Conservation (phyloP, 257 asterid genomes). For the Eucommia ulmoides region DNA sequence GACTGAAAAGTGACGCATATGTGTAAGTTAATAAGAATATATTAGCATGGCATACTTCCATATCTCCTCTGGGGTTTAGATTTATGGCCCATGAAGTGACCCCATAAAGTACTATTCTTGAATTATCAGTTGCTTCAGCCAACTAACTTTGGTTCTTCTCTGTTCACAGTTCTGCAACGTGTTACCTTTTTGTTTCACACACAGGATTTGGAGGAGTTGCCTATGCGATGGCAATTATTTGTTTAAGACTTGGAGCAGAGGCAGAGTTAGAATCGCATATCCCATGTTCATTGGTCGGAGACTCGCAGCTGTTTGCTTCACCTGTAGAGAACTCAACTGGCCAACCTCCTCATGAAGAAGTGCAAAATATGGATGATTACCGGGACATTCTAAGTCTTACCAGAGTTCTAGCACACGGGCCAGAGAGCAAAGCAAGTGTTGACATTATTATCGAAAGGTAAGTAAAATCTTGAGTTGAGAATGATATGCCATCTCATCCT, state of each 20-base stretch:
- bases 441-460: constrained; percentile 73
- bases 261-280: constrained; percentile 25
- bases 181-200: constrained; percentile 94
- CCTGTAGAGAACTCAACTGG: constrained; percentile 15
- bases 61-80: too few species aligned
- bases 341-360: constrained; percentile 47
- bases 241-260: constrained; percentile 72
- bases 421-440: constrained; percentile 90
- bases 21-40: too few species aligned
- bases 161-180: constrained; percentile 68
- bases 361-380: constrained; percentile 68
- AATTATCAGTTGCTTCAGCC: too few species aligned
- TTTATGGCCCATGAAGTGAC: too few species aligned
- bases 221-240: constrained; percentile 91
- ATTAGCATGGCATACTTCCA: too few species aligned
- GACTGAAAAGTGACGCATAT: too few species aligned
- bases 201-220: constrained; percentile 98
- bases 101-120: too few species aligned
- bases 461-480: too few species aligned
- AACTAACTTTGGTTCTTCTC: constrained; percentile 11
- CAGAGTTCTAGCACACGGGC: constrained; percentile 90
- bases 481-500: too few species aligned
- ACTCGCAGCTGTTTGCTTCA: constrained; percentile 23
- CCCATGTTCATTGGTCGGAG: constrained; percentile 22
- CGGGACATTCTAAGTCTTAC: constrained; percentile 89